Conservation (phyloP, 768 basidiomycete genomes). For the Vararia minispora region DNA sequence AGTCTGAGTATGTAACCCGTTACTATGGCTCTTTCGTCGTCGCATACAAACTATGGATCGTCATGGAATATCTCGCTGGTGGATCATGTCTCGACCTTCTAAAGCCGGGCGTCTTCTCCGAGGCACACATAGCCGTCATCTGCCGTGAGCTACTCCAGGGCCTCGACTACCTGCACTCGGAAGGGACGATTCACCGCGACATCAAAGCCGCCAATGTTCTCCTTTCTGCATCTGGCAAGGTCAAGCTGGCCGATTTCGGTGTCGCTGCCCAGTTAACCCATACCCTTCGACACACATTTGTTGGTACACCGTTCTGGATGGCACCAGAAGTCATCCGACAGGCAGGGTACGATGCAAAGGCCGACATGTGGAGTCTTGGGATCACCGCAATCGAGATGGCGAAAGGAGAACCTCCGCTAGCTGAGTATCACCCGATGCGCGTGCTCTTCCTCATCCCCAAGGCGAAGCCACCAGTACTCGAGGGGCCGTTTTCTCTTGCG, state of each 20-base stretch:
- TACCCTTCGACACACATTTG: constrained; percentile 93
- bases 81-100: constrained; percentile 97
- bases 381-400: constrained; percentile 99
- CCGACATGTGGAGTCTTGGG: constrained; percentile 96
- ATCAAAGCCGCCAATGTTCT: constrained; percentile 98
- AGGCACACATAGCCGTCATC: constrained; percentile 90
- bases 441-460: constrained; percentile 97
- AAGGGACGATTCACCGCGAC: constrained; percentile 95
- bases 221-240: constrained; percentile 81
- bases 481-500: constrained; percentile 69
- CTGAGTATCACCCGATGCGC: constrained; percentile 98
- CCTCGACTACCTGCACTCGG: constrained; percentile 90
- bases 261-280: constrained; percentile 95
- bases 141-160: constrained; percentile 89
- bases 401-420: constrained; percentile 90
- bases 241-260: constrained; percentile 97
- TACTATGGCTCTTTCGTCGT: constrained; percentile 98
- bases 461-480: constrained; percentile 84
- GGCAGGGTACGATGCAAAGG: constrained; percentile 91
- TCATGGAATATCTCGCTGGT: constrained; percentile 98
- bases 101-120: constrained; percentile 83
- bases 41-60: constrained; percentile 96
- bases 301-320: constrained; percentile 98
- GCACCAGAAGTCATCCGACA: constrained; percentile 97
- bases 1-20: constrained; percentile 91